phyloP scores from a whole-genome alignment of 2,329 filamentous ascomycete species.

The Monosporascus sp. region DNA sequence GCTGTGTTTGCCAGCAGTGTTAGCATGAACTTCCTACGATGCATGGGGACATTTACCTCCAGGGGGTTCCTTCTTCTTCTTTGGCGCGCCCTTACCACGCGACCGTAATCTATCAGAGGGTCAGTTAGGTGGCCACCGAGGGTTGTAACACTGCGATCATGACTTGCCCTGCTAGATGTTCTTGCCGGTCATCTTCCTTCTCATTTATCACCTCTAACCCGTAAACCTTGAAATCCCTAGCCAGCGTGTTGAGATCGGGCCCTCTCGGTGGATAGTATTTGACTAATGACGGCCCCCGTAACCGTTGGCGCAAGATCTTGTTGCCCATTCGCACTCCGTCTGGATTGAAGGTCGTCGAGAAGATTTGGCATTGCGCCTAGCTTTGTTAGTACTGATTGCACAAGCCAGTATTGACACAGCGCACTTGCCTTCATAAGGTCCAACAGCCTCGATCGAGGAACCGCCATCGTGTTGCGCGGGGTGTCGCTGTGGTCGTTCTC shows the following conservation, averaged over 20 bases:
- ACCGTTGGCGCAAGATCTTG: conserved; percentile 82
- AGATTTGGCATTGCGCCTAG: conserved; percentile 86
- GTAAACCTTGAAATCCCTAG: conserved; percentile 67
- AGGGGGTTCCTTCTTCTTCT: conserved; percentile 68
- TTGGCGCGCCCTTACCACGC: conserved; percentile 79
- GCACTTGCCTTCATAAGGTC: conserved; percentile 71
- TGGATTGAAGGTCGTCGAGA: conserved; percentile 88
- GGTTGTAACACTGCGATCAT: conserved; percentile 1
- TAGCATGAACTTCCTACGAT: background rate
- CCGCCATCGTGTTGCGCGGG: conserved; percentile 48
- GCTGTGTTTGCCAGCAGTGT: background rate
- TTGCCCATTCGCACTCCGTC: conserved; percentile 76
- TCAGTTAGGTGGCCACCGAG: conserved; percentile 23
- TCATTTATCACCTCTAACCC: conserved; percentile 68
- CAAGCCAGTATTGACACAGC: background rate
- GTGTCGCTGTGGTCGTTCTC: conserved; percentile 5
- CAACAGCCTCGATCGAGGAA: conserved; percentile 55
- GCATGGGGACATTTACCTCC: conserved; percentile 9
- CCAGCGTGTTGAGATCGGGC: conserved; percentile 57
- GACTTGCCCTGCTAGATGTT: conserved; percentile 62
- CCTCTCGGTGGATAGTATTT: conserved; percentile 79
- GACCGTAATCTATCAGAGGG: conserved; percentile 54
- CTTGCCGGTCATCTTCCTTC: conserved; percentile 71
- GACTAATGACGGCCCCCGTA: conserved; percentile 75
- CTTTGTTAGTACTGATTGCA: conserved; percentile 7